Evolutionary conservation across 208 protist genomes (phyloP), one percentile per base, ranked within the genome.

Genomic region (Crithidia acanthocephali): DNA sequence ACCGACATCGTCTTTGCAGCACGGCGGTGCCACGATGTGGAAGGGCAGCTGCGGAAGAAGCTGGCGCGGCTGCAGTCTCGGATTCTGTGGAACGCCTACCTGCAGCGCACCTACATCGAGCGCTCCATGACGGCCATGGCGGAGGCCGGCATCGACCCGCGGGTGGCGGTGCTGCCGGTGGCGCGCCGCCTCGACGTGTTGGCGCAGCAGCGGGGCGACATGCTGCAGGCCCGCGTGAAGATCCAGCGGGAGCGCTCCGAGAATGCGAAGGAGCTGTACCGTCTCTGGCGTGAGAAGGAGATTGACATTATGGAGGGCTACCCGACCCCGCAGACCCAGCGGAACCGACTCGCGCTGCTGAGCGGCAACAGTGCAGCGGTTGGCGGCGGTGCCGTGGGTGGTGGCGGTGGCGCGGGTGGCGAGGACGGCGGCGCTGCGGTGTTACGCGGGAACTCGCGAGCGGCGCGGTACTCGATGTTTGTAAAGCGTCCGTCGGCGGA

Each of bases 221-320:
- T 92, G 20, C 58, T 80, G 25, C 79, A 70, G 25, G 79, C 81
- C 18, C 80, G 87, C 0, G 72, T 76, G 23, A 53, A 52, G 23
- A 56, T 93, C 0, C 84, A 86, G 32, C 79, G 81, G 18, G 85
- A 91, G 63, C 81, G 92, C 20, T 48, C 72, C 11, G 87, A 92
- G 40, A 97, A 95, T 44, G 87, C 92, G 7, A 89, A 88, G 72
- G 76, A 84, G 58, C 79, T 92, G 22, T 95, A 94, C 72, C 81
- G 87, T 10, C 58, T 97, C 13, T 97, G 92, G 90, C 77, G 77
- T 2, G 86, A 88, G n/a, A 59, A 70, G 42, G 77, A 85, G 65
- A 91, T 95, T 52, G 90, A 97, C 57, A 85, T 95, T 44, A 68
- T 68, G 58, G 65, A 72, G 22, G 72, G 72, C 52, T 78, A 78